phyloP scores from a whole-genome alignment of 2,329 filamentous ascomycete genomes.

The Aspergillus eucalypticola region DNA sequence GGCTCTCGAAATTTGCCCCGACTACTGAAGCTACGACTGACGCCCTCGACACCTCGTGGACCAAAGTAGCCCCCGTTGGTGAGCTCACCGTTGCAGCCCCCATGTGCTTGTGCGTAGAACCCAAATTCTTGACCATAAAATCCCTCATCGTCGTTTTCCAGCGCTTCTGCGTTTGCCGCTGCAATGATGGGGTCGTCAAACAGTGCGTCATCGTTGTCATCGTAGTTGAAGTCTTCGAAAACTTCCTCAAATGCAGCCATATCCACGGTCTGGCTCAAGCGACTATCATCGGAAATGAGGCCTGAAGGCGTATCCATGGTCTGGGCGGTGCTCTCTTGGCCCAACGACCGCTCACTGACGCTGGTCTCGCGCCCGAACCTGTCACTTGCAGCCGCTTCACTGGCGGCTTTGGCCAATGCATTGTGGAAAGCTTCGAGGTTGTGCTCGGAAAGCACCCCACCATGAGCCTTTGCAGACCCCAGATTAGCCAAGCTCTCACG shows the following conservation, averaged over 20 bases:
- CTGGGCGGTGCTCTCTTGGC: conserved; percentile 37
- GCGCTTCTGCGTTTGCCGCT: conserved; percentile 87
- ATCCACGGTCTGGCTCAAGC: conserved; percentile 49
- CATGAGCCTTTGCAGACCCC: conserved; percentile 39
- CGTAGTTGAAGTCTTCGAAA: conserved; percentile 54
- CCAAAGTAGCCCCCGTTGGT: conserved; percentile 89
- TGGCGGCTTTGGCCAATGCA: conserved; percentile 78
- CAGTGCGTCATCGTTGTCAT: conserved; percentile 66
- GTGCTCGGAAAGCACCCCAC: conserved; percentile 51
- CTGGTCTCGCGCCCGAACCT: conserved; percentile 68
- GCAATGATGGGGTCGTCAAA: conserved; percentile 92
- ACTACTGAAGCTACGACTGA: conserved; percentile 69
- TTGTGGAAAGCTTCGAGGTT: conserved; percentile 75
- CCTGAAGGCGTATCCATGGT: conserved; percentile 46
- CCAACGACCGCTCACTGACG: conserved; percentile 44
- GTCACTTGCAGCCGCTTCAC: conserved; percentile 72
- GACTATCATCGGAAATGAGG: conserved; percentile 52
- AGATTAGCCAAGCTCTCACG: conserved; percentile 29
- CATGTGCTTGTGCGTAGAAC: conserved; percentile 71
- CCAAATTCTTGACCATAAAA: conserved; percentile 97
- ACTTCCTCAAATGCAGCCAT: conserved; percentile 41
- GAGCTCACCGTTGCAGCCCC: conserved; percentile 57
- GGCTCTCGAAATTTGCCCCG: conserved; percentile 77
- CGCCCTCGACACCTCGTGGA: conserved; percentile 64
- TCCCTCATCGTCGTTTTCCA: conserved; percentile 88